These are phyloP conservation scores for Gracilaria vermiculophylla DNA, from an alignment of 23 red algal genomes.

Conservation along the genomic window DNA sequence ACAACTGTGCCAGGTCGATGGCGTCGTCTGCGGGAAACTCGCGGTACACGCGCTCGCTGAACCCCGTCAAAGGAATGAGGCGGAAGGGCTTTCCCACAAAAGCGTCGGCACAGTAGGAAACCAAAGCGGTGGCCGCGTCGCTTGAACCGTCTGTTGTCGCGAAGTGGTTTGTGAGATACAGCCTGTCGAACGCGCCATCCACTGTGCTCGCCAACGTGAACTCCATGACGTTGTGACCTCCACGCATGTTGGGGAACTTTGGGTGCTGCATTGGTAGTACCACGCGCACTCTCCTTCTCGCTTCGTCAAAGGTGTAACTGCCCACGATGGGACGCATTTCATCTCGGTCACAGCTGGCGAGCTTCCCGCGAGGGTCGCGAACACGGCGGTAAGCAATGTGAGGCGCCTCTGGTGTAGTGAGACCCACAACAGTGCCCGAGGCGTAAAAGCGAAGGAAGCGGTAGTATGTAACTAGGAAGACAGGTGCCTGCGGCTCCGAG, in stretches of 20 bases:
- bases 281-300: not conserved
- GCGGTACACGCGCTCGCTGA: constrained; percentile 18
- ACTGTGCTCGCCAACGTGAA: constrained; percentile 16
- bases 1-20: constrained; percentile 41
- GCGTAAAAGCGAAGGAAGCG: constrained; percentile 56
- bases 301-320: constrained; percentile 31
- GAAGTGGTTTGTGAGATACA: constrained; percentile 33
- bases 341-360: not conserved
- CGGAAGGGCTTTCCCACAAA: constrained; percentile 22
- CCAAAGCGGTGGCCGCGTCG: not conserved
- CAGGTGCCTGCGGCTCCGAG: constrained; percentile 32
- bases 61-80: constrained; percentile 16
- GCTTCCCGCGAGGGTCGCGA: constrained; percentile 2
- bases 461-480: constrained; percentile 53
- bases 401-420: constrained; percentile 53
- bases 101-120: not conserved
- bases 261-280: constrained; percentile 29
- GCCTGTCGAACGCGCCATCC: constrained; percentile 31
- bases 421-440: constrained; percentile 38
- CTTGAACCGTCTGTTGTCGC: constrained; percentile 17
- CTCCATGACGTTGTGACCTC: constrained; percentile 16
- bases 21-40: constrained; percentile 45
- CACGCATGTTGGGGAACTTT: constrained; percentile 46
- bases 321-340: constrained; percentile 26
- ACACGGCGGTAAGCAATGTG: constrained; percentile 25